These are phyloP conservation scores for Ambrosiella beaveri DNA, from an alignment of 2,329 filamentous ascomycete species.

Conservation along the genomic window DNA sequence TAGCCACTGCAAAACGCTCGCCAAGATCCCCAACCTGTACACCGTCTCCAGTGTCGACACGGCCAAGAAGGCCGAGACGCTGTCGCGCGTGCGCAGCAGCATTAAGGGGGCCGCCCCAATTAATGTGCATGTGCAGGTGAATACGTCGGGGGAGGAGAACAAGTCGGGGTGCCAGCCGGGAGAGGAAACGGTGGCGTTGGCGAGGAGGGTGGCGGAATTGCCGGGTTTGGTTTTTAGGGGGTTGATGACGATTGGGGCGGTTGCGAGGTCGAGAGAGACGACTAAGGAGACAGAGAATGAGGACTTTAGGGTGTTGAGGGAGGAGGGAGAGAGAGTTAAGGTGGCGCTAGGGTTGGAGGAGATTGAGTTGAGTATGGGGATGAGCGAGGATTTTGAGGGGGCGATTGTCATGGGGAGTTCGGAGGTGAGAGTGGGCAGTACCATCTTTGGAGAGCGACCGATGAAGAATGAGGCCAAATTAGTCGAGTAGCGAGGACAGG, in stretches of 20 bases:
- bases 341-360: conserved; percentile 29
- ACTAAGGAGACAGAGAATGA: conserved; percentile 71
- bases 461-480: conserved; percentile 64
- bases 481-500: conserved; percentile 22
- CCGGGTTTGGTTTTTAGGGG: conserved; percentile 59
- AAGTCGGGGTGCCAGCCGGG: conserved; percentile 70
- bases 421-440: conserved; percentile 84
- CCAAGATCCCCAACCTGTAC: conserved; percentile 76
- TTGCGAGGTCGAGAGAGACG: conserved; percentile 62
- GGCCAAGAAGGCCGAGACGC: conserved; percentile 66
- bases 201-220: conserved; percentile 54
- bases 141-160: conserved; percentile 72
- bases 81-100: conserved; percentile 53
- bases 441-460: conserved; percentile 77
- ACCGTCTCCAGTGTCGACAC: conserved; percentile 83
- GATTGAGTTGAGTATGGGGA: conserved; percentile 90
- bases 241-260: conserved; percentile 94
- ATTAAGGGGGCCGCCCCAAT: conserved; percentile 30
- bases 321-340: conserved; percentile 54
- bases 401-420: conserved; percentile 69
- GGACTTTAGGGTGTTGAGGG: conserved; percentile 57
- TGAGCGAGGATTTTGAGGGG: conserved; percentile 91
- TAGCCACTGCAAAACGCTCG: conserved; percentile 78
- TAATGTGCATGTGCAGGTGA: conserved; percentile 78
- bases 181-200: conserved; percentile 43